Evolutionary conservation across 2,329 filamentous ascomycete genomes (phyloP), one percentile per base, ranked within the genome.

Genomic region (Arthrocladium fulminans): DNA sequence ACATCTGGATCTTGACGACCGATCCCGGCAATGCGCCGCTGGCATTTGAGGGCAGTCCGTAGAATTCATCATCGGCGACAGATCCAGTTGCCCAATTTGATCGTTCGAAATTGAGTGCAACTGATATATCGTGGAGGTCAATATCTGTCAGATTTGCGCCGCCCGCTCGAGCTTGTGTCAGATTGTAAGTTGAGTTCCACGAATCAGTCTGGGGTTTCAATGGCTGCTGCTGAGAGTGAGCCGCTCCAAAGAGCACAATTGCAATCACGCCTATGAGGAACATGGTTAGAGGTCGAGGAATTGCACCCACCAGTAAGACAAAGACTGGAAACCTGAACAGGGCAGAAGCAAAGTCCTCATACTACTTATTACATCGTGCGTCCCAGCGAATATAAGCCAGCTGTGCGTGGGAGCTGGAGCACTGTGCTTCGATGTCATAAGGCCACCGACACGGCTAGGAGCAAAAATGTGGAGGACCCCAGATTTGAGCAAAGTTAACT

Each of bases 1-100:
- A 50, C 5, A 60, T 44, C 52, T 74, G 66, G 15, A 71, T 56
- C 46, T 66, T 67, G 20, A 74, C 57, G 8, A 73, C 51, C 1
- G 60, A 56, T 3, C 71, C 71, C 2, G 67, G 61, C 17, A 27
- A 25, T 4, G 29, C 15, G 2, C 54, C 40, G 2, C 57, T 47
- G 27, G 54, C 48, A 38, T 54, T 51, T 2, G 50, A 20, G 13
- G 66, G 63, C 2, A 50, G 17, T 34, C 15, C 57, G 57, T 73
- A 73, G 58, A 72, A 73, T n/a, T 57, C 54, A 50, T 73, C 69
- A 15, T 60, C 41, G 2, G 49, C 30, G 2, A 62, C 54, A 12
- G 62, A 60, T 24, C 64, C 63, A 37, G 59, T 59, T 20, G 65
- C 65, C 48, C 25, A 42, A 41, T 48, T 54, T 13, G 45, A 27